Conservation (phyloP, 2,329 filamentous ascomycete genomes). For the Pseudogymnoascus sp. region DNA sequence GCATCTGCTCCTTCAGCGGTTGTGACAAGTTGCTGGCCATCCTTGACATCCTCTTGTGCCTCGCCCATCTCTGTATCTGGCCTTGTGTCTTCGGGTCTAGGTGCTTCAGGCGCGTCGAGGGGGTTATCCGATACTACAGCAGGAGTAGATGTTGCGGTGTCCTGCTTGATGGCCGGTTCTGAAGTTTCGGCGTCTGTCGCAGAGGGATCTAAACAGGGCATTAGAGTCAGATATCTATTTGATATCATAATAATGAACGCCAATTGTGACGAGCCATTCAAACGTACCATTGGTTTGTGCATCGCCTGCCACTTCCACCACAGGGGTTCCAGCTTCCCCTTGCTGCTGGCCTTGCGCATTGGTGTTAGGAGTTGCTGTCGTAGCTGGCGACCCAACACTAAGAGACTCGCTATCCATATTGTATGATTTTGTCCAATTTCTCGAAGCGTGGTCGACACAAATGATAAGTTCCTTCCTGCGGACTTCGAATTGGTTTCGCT, state of each 20-base stretch:
- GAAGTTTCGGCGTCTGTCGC: constrained; percentile 46
- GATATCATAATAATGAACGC: background rate
- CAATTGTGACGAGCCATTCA: constrained; percentile 39
- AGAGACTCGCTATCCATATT: constrained; percentile 52
- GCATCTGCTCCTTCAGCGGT: constrained; percentile 39
- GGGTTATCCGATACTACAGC: constrained; percentile 52
- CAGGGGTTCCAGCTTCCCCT: constrained; percentile 30
- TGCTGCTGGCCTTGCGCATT: constrained; percentile 50
- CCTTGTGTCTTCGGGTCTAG: constrained; percentile 50
- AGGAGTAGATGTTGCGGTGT: constrained; percentile 51
- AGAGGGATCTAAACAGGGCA: constrained; percentile 44
- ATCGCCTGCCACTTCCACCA: constrained; percentile 28
- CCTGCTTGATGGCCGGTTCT: constrained; percentile 50
- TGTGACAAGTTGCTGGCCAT: constrained; percentile 34
- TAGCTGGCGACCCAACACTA: constrained; percentile 50
- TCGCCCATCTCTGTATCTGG: constrained; percentile 81
- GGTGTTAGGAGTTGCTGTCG: constrained; percentile 47
- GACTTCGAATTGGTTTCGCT: constrained; percentile 1
- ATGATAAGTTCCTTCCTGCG: constrained; percentile 10
- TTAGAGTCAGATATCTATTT: constrained; percentile 16
- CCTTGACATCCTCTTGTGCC: constrained; percentile 44
- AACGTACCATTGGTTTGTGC: constrained; percentile 46
- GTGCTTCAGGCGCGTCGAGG: constrained; percentile 60
- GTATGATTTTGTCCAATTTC: constrained; percentile 11
- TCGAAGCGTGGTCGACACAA: constrained; percentile 26